Base-by-base conservation (phyloP, 2,329 filamentous ascomycete species). In the Penicillium sclerotiorum region DNA sequence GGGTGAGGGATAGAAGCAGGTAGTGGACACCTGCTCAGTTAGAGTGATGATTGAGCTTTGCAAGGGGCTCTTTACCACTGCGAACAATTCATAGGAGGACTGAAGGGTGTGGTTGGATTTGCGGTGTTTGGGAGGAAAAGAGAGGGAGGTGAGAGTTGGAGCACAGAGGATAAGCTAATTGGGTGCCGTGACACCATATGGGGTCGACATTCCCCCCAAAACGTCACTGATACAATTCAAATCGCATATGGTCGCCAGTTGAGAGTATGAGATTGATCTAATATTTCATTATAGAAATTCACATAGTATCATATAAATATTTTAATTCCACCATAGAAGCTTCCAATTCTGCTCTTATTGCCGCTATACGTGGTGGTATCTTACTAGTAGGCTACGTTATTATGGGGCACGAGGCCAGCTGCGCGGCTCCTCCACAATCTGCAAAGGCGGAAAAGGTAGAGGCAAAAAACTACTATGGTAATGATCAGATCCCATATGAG, bases 341-440 rank as follows among this genome's bases (percentile, higher is more conserved):
- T n/a, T n/a, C n/a, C n/a, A n/a, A n/a, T n/a, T n/a, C n/a, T n/a
- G n/a, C n/a, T n/a, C n/a, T n/a, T n/a, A n/a, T n/a, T n/a, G n/a
- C n/a, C n/a, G n/a, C n/a, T n/a, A n/a, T n/a, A n/a, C n/a, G n/a
- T n/a, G n/a, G 3, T 40, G 1, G 12, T 47, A 61, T 0, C 86
- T 85, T 2, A 85, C 85, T 23, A 89, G 77, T 0, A 66, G 53
- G 1, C 75, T 74, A 2, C 75, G 78, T 55, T 86, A 90, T 54
- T 88, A 28, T 79, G 0, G 86, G 84, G 56, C 87, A 90, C 2
- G 65, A 65, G 1, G 84, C 78, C 15, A 59, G 47, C 63, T 89
- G 54, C 81, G 87, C 86, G 0, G 85, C 81, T 77, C 83, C 81
- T 1, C 85, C 85, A 58, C 85, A 87, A 52, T 87, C 82, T n/a